Percentiles rank a stretch among this genome's conserved stretches.
Evolutionary conservation across 768 basidiomycete species (phyloP).

Genomic region (Roridomyces roridus): DNA sequence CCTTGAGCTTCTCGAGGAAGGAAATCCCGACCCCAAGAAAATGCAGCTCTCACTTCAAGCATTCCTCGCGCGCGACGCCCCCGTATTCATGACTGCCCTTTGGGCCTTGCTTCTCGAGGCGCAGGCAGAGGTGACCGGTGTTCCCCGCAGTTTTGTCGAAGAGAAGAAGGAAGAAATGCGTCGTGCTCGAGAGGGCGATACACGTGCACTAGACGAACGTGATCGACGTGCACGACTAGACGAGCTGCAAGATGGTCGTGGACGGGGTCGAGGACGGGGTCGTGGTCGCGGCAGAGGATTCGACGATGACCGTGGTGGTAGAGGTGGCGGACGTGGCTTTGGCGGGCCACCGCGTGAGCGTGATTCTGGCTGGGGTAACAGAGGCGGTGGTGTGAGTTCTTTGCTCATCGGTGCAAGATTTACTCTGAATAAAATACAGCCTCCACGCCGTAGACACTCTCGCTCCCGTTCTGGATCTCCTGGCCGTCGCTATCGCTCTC

Average conservation of each 20-base stretch:
- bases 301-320: conserved; percentile 53
- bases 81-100: conserved; percentile 84
- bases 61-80: conserved; percentile 88
- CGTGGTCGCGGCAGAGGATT: conserved; percentile 51
- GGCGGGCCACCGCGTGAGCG: conserved; percentile 45
- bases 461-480: conserved; percentile 34
- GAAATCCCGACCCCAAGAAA: conserved; percentile 82
- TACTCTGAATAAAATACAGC: no score
- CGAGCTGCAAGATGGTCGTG: conserved; percentile 67
- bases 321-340: conserved; percentile 45
- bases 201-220: conserved; percentile 69
- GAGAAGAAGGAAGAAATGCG: conserved; percentile 93
- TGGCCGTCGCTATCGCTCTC: conserved; percentile 45
- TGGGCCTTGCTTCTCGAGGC: conserved; percentile 96
- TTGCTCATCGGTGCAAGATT: conserved; percentile 9
- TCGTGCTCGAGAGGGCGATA: conserved; percentile 66
- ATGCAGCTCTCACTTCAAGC: conserved; percentile 96
- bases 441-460: conserved; percentile 51
- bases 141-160: conserved; percentile 89
- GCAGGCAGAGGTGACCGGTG: conserved; percentile 85
- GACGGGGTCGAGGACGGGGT: conserved; percentile 61
- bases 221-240: conserved; percentile 73
- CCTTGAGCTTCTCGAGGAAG: conserved; percentile 90
- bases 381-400: conserved; percentile 60
- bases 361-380: conserved; percentile 73